Percentiles rank a stretch among this genome's conserved stretches.
Evolutionary conservation across 768 basidiomycete genomes (phyloP).

Genomic region (Tulasnella sp.): DNA sequence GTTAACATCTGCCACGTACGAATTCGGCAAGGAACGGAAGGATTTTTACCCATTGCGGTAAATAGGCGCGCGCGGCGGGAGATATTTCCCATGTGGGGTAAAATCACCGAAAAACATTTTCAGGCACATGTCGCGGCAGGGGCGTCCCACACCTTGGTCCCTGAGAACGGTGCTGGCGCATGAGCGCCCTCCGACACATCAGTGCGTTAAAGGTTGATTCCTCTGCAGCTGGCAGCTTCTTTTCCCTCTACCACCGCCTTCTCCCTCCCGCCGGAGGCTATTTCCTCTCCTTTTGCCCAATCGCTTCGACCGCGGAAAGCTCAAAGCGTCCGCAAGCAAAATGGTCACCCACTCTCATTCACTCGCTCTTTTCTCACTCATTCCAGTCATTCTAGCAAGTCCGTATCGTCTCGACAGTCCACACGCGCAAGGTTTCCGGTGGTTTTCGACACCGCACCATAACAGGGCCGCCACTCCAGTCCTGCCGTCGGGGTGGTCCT

Average conservation of each 20-base stretch:
- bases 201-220: background rate
- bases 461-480: background rate
- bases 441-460: background rate
- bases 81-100: background rate
- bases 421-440: background rate
- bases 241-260: background rate
- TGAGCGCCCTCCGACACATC: background rate
- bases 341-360: background rate
- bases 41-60: background rate
- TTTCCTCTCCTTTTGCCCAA: background rate
- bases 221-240: background rate
- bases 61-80: background rate
- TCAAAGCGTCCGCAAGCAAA: background rate
- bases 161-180: background rate
- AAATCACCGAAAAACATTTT: background rate
- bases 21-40: background rate
- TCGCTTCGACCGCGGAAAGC: background rate
- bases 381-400: background rate
- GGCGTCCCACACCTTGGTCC: too few species aligned
- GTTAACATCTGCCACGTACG: background rate
- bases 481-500: slow-evolving; percentile 24
- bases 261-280: background rate
- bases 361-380: slow-evolving; percentile 1
- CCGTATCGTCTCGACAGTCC: background rate
- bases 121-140: background rate